phyloP scores from a whole-genome alignment of 371 early-diverging fungal species.

The Lichtheimia ornata region DNA sequence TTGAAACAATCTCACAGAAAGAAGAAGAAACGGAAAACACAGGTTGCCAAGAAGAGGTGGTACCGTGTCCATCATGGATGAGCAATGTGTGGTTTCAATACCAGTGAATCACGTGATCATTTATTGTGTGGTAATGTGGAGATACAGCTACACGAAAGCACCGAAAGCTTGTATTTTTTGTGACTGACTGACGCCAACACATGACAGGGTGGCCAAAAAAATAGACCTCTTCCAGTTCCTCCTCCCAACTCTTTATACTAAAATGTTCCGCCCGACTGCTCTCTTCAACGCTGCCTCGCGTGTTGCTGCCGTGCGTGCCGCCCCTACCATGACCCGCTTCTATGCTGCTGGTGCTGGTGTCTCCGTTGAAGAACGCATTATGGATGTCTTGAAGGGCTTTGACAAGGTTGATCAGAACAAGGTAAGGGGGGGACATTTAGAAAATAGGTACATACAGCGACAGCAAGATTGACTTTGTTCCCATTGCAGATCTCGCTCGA shows the following conservation, averaged over 20 bases:
- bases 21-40: too few relatives aligned
- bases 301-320: conserved; percentile 39
- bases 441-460: not conserved
- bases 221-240: too few relatives aligned
- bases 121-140: too few relatives aligned
- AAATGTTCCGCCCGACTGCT: conserved; percentile 50
- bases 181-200: too few relatives aligned
- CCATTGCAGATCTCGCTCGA: conserved; percentile 71
- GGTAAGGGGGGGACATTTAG: conserved; percentile 51
- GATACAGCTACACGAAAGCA: too few relatives aligned
- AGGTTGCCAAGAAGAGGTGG: too few relatives aligned
- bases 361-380: conserved; percentile 79
- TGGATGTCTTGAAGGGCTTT: conserved; percentile 88
- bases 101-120: too few relatives aligned
- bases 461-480: not conserved
- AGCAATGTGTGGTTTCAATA: too few relatives aligned
- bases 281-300: conserved; percentile 57
- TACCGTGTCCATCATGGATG: too few relatives aligned
- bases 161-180: too few relatives aligned
- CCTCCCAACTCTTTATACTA: conserved; percentile 1
- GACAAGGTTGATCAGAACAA: conserved; percentile 91
- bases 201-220: too few relatives aligned
- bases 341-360: conserved; percentile 67
- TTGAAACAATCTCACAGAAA: too few relatives aligned
- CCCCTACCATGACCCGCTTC: conserved; percentile 46